Evolutionary conservation across 805 yeast species (phyloP), one percentile per base, ranked within the genome.

Genomic region (Pichia exigua): DNA sequence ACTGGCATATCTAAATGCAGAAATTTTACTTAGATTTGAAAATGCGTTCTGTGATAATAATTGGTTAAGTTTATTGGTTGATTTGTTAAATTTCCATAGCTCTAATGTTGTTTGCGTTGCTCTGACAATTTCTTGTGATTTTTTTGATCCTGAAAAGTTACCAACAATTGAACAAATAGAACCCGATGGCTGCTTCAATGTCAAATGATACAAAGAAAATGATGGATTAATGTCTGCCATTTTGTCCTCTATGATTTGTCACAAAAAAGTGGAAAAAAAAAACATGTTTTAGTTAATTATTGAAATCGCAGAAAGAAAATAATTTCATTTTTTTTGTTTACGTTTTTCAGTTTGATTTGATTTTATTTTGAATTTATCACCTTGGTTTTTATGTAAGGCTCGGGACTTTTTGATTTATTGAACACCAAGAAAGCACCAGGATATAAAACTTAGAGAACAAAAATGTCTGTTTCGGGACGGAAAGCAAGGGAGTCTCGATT

Each of bases 121-220:
- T 32, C 80, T 64, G 13, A 85, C 77, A 22, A 88, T 69, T 54
- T 83, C 86, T 62, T 87, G 92, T 20, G 73, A 62, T 61, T 76
- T 78, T 56, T 63, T 66, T 61, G 71, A 61, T 44, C 73, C 88
- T 1, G 77, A 67, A 62, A 90, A 89, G 55, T 76, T 78, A 1
- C 96, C 97, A 8, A 79, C 73, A n/a, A 83, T 71, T 2, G 90
- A 74, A 32, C 66, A 65, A 7, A 75, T 64, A 4, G 81, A 73
- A 42, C 81, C 73, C 7, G 81, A 65, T 3, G 91, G 83, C 9
- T 70, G 73, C 57, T 76, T 76, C n/a, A 89, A 71, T 9, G 96
- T 87, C 54, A 86, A 72, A 59, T 87, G 77, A 67, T 87, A 89
- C 35, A 89, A 72, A 48, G 67, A 73, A 38, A 83, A 61, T n/a